Conservation (phyloP, 2,329 filamentous ascomycete species). For the Stemphylium lycopersici region DNA sequence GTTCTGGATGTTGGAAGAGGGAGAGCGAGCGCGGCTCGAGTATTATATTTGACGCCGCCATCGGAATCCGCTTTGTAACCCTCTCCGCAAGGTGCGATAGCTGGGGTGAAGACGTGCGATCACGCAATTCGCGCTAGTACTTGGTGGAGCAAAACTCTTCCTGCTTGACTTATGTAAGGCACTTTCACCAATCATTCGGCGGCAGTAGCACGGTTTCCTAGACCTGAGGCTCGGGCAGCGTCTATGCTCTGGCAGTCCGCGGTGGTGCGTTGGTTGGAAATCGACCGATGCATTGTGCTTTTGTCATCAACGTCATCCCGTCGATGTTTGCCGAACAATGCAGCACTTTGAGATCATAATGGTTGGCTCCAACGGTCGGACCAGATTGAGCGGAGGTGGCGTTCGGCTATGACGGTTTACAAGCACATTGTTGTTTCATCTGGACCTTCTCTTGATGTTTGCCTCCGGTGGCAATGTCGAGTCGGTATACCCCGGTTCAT, state of each 20-base stretch:
- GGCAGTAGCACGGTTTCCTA: conserved; percentile 13
- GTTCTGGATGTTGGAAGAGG: conserved; percentile 26
- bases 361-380: background rate
- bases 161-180: conserved; percentile 27
- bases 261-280: conserved; percentile 20
- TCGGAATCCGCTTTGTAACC: conserved; percentile 40
- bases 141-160: conserved; percentile 31
- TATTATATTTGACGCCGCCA: conserved; percentile 40
- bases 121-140: conserved; percentile 43
- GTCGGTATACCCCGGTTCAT: conserved; percentile 16
- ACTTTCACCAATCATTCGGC: conserved; percentile 25
- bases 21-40: conserved; percentile 24
- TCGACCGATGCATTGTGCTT: conserved; percentile 14
- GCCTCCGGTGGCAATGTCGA: conserved; percentile 7
- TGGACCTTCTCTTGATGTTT: conserved; percentile 14
- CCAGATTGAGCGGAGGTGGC: background rate
- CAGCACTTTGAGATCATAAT: conserved; percentile 10
- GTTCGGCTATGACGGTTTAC: background rate
- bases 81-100: conserved; percentile 36
- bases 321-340: conserved; percentile 6
- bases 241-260: conserved; percentile 19
- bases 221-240: conserved; percentile 8
- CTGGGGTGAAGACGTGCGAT: conserved; percentile 41
- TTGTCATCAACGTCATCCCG: conserved; percentile 26
- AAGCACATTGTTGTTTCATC: conserved; percentile 3